Percentiles rank a stretch among this genome's conserved stretches.
Evolutionary conservation across 106 monocot genomes (phyloP).

Genomic region (Platanthera guangdongensis): DNA sequence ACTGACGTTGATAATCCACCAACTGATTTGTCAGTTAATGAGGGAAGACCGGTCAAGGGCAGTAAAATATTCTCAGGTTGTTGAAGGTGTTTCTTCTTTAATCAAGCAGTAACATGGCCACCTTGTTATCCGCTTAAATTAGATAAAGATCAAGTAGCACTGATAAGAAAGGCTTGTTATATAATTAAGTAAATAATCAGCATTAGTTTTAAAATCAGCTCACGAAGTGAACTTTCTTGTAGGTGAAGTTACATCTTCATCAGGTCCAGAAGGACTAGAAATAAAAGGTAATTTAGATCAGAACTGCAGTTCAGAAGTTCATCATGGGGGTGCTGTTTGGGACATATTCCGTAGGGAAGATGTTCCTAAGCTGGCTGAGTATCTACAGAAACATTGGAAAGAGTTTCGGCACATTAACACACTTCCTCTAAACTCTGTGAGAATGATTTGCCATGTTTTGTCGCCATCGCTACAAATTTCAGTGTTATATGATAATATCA

Average conservation of each 20-base stretch:
- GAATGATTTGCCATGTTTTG: neutral
- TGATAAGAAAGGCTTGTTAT: neutral
- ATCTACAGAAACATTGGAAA: conserved; percentile 27
- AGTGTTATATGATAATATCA: neutral
- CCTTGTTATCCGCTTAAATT: neutral
- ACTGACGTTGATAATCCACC: neutral
- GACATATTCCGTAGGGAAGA: conserved; percentile 50
- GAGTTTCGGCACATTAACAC: conserved; percentile 38
- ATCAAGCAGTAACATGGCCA: neutral
- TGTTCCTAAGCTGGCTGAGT: conserved; percentile 27
- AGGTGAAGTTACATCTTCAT: neutral
- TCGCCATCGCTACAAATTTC: neutral
- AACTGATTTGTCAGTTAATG: neutral
- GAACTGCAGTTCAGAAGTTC: neutral
- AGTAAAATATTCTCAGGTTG: neutral
- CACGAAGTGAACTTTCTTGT: conserved; percentile 2
- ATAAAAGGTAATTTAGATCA: neutral
- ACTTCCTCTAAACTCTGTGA: conserved; percentile 30
- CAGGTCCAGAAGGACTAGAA: conserved; percentile 1
- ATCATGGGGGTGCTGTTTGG: conserved; percentile 41
- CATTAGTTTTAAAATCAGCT: conserved; percentile 1
- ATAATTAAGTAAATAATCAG: neutral
- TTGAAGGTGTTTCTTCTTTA: neutral
- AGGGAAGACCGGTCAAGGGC: too few species aligned
- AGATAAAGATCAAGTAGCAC: neutral